These are phyloP conservation scores for Alternaria dauci DNA, from an alignment of 2,329 filamentous ascomycete genomes.

Conservation along the genomic window DNA sequence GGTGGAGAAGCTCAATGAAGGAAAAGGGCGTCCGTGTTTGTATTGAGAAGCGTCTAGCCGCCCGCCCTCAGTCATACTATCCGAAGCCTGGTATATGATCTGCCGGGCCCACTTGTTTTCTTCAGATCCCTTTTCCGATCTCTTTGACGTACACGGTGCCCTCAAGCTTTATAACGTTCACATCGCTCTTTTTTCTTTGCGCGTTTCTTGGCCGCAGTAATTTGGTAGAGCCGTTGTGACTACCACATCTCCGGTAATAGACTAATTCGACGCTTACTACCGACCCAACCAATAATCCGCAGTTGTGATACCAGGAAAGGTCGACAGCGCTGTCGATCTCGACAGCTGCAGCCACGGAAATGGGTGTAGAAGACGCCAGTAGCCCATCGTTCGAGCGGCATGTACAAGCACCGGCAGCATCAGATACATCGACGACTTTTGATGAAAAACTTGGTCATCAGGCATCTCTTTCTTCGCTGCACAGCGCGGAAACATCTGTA, in stretches of 20 bases:
- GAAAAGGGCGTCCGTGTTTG: background rate
- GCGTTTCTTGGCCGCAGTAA: background rate
- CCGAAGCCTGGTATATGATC: background rate
- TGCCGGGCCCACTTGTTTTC: background rate
- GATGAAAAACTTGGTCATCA: slow-evolving; percentile 29
- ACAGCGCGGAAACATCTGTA: slow-evolving; percentile 14
- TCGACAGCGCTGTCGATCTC: background rate
- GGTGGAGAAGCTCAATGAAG: background rate
- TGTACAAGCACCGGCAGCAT: background rate
- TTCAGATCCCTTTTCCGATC: background rate
- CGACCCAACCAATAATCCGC: background rate
- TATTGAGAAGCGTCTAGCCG: background rate
- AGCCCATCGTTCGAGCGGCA: background rate
- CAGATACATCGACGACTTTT: slow-evolving; percentile 8
- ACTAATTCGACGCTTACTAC: background rate
- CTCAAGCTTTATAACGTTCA: background rate
- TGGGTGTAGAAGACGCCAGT: slow-evolving; percentile 4
- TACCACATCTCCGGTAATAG: background rate
- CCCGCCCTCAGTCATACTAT: background rate
- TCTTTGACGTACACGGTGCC: background rate
- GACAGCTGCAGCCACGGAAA: background rate
- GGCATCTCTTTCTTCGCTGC: slow-evolving; percentile 23
- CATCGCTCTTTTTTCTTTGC: background rate
- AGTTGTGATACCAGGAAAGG: background rate
- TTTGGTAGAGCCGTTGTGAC: background rate